Base-by-base conservation (phyloP, 768 basidiomycete genomes). In the Terana coerulea region DNA sequence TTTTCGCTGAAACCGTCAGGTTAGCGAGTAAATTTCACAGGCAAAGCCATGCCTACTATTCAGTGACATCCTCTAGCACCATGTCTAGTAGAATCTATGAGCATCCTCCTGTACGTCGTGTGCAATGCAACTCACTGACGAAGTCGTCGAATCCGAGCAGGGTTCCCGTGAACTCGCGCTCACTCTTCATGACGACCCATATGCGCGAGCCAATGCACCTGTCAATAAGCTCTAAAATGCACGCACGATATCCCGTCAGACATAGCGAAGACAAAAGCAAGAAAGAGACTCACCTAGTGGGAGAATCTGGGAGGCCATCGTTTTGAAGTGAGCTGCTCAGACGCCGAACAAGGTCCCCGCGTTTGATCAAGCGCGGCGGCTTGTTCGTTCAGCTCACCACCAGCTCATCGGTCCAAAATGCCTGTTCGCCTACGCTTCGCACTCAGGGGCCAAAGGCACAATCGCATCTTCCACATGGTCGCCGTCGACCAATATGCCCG, bases 121-220 rank as follows among this genome's bases (percentile, higher is more conserved):
- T 33, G n/a, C 17, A 21, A 17, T 17, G 40, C 30, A 15, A 95
- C 95, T 80, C 67, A 98, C 95, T 99, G 69, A 99, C 95, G 69
- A 95, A 99, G 71, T 99, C 95, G 67, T 99, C 95, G 61, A 99
- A 99, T 2, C 95, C 95, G 29, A 95, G 77, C 35, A 99, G 75
- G 2, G 85, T 97, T 10, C 95, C 95, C 21, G 89, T 91, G 71
- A 98, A 99, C 72, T 99, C 95, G 40, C 93, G 86, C 55, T 99
- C 94, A 60, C 79, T 86, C 74, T 98, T 98, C 92, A 97, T 98
- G 67, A 98, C 84, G 61, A 98, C 95, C 91, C 93, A 97, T 64
- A 98, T 95, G 43, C 84, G 82, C 29, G 93, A 95, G 51, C 95
- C 95, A 66, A 98, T 98, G 66, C 95, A 98, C 67, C 90, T 81